phyloP scores from a whole-genome alignment of 2,329 filamentous ascomycete genomes.

The Paraconiothyrium sp. region DNA sequence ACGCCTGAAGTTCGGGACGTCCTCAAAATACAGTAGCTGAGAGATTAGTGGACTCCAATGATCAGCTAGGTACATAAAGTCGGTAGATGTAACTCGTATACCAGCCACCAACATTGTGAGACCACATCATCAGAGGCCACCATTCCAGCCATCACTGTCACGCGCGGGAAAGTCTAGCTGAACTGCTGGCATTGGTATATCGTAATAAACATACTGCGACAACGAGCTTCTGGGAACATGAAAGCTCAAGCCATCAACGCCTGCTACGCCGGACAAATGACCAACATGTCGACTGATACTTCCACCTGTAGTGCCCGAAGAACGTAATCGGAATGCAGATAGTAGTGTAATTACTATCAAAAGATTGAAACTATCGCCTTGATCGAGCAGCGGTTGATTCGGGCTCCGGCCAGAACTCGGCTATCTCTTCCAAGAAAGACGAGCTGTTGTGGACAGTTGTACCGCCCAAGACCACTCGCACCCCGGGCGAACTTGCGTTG shows the following conservation, averaged over 20 bases:
- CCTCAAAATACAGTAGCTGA: neutral
- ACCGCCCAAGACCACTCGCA: slow-evolving; percentile 88
- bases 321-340: neutral
- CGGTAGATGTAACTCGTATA: neutral
- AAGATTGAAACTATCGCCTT: neutral
- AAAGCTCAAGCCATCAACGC: slow-evolving; percentile 2
- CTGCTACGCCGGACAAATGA: slow-evolving; percentile 1
- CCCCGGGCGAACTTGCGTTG: slow-evolving; percentile 87
- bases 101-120: neutral
- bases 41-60: no score
- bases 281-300: neutral
- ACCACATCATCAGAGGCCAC: neutral
- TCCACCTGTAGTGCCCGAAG: neutral
- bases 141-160: neutral
- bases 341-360: neutral
- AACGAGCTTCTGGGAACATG: neutral
- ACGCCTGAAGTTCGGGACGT: no score
- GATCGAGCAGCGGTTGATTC: slow-evolving; percentile 5
- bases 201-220: neutral
- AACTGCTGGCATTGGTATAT: neutral
- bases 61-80: neutral
- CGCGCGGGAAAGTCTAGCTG: neutral
- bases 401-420: slow-evolving; percentile 15
- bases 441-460: slow-evolving; percentile 88
- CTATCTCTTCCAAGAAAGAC: slow-evolving; percentile 71